A percentile compares a stretch with the other conserved stretches of the same genome.
phyloP scores from a whole-genome alignment of 2,329 filamentous ascomycete genomes.

The Rutstroemia sydowiana region DNA sequence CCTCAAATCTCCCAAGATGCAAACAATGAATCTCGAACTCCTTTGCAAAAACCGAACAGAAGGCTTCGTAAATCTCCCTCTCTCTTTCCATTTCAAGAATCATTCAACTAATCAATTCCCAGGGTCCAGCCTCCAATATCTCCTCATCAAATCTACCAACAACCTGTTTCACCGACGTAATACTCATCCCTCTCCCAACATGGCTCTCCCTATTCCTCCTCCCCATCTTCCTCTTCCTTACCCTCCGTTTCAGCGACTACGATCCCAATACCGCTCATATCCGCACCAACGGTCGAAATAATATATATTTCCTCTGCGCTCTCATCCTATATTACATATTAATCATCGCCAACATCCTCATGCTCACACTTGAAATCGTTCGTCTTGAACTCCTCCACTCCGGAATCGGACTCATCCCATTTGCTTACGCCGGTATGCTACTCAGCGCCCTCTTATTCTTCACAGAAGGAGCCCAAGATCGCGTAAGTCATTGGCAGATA shows the following conservation, averaged over 20 bases:
- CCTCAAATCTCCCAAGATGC: too few relatives aligned
- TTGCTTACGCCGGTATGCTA: constrained; percentile 29
- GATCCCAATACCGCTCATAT: constrained; percentile 21
- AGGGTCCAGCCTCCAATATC: constrained; percentile 30
- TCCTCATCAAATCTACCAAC: constrained; percentile 30
- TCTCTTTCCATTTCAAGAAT: not conserved
- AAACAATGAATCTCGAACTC: too few relatives aligned
- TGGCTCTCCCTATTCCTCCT: constrained; percentile 29
- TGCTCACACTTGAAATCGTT: constrained; percentile 31
- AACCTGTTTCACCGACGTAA: constrained; percentile 31
- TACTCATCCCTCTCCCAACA: constrained; percentile 31
- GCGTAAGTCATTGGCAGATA: constrained; percentile 22
- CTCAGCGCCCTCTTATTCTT: constrained; percentile 21
- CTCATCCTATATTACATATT: constrained; percentile 28
- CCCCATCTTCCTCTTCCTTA: constrained; percentile 20
- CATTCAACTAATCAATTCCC: too few relatives aligned
- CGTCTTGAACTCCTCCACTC: constrained; percentile 27
- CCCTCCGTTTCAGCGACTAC: constrained; percentile 18
- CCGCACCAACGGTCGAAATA: constrained; percentile 4
- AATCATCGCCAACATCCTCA: constrained; percentile 27
- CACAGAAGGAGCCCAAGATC: constrained; percentile 19
- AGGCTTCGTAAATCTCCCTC: constrained; percentile 27
- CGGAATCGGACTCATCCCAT: constrained; percentile 31
- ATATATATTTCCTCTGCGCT: constrained; percentile 1
- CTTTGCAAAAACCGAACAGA: constrained; percentile 29